A percentile compares a stretch with the other conserved stretches of the same genome.
Evolutionary conservation across 2,329 filamentous ascomycete species (phyloP).

Genomic region (Exophiala spinifera): DNA sequence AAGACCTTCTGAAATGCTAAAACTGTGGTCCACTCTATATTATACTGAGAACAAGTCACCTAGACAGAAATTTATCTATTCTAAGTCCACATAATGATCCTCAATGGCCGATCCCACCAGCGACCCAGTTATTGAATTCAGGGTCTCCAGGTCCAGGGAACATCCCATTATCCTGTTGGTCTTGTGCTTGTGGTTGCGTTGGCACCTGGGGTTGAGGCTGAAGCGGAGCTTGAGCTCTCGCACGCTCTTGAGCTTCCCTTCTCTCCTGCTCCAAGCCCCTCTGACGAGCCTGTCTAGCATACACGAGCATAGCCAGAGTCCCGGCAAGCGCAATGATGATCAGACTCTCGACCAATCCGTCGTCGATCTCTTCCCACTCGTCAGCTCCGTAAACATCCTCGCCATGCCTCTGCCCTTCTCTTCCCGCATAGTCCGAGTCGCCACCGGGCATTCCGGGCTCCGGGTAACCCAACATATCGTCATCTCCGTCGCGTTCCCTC

Average conservation of each 20-base stretch:
- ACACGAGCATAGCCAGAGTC: constrained; percentile 72
- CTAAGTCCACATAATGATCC: not conserved
- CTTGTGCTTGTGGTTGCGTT: not conserved
- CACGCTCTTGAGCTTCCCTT: constrained; percentile 25
- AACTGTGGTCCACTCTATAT: too few relatives aligned
- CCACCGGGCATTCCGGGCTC: constrained; percentile 55
- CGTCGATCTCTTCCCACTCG: constrained; percentile 65
- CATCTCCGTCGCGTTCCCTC: constrained; percentile 38
- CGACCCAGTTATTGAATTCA: constrained; percentile 65
- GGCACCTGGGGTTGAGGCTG: constrained; percentile 23
- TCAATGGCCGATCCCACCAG: constrained; percentile 60
- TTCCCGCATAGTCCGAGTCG: constrained; percentile 31
- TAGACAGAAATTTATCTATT: not conserved
- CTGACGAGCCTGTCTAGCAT: constrained; percentile 72
- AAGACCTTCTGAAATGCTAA: too few relatives aligned
- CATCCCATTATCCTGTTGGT: constrained; percentile 49
- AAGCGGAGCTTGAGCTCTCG: constrained; percentile 33
- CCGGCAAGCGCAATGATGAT: constrained; percentile 76
- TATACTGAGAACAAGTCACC: not conserved
- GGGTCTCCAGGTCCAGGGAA: constrained; percentile 67
- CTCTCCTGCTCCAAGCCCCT: constrained; percentile 47
- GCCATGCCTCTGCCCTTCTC: constrained; percentile 8
- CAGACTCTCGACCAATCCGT: constrained; percentile 78
- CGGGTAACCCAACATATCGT: constrained; percentile 42
- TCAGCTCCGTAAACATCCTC: constrained; percentile 45